A percentile compares a stretch with the other conserved stretches of the same genome.
These are phyloP conservation scores for Funneliformis caledonium DNA, from an alignment of 371 early-diverging fungal species.

Conservation along the genomic window DNA sequence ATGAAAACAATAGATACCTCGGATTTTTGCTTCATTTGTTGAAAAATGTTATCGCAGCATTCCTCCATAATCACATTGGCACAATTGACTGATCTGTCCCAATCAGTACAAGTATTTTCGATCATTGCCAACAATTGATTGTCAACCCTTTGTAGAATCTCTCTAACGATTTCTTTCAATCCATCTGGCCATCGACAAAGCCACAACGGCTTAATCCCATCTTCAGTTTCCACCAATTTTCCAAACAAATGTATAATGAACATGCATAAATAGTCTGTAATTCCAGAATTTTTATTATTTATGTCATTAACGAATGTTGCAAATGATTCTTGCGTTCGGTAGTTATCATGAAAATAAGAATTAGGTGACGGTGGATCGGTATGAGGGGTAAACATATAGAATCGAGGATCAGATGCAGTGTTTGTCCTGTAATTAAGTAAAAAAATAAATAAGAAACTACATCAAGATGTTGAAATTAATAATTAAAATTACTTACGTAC, in stretches of 20 bases:
- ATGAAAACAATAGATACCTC: background rate
- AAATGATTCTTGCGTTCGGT: background rate
- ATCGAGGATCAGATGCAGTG: constrained; percentile 7
- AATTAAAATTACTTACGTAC: background rate
- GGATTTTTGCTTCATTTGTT: background rate
- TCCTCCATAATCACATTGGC: constrained; percentile 7
- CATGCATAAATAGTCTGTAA: constrained; percentile 19
- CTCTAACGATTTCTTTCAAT: constrained; percentile 26
- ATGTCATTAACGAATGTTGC: background rate
- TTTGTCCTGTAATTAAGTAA: background rate
- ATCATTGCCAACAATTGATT: background rate
- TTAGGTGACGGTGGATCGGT: constrained; percentile 2
- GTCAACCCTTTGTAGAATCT: background rate
- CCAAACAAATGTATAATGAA: constrained; percentile 17
- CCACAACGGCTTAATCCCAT: background rate
- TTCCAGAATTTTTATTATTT: constrained; percentile 23
- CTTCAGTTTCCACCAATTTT: background rate
- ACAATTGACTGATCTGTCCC: background rate
- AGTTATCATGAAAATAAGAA: constrained; percentile 11
- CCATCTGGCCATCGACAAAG: constrained; percentile 32
- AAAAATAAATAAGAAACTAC: background rate
- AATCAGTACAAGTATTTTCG: constrained; percentile 7
- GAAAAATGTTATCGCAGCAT: background rate
- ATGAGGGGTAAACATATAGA: constrained; percentile 14
- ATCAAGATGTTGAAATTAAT: background rate